phyloP scores from a whole-genome alignment of 2,329 filamentous ascomycete species.

The Phoma sp. region DNA sequence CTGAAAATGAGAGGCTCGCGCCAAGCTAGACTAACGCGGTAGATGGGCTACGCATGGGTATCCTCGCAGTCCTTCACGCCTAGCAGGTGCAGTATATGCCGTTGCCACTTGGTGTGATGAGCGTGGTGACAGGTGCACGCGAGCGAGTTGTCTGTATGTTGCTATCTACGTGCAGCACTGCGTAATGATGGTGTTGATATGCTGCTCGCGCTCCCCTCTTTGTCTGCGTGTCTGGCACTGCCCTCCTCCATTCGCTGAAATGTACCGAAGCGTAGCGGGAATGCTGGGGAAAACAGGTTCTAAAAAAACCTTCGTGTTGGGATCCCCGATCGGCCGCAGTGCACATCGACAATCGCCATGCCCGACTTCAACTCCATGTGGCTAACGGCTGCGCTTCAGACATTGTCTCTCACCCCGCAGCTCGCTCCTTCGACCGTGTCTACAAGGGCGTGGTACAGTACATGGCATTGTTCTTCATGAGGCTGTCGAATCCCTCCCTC shows the following conservation, averaged over 20 bases:
- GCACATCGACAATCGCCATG: constrained; percentile 13
- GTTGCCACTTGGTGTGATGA: constrained; percentile 23
- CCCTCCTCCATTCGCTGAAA: constrained; percentile 1
- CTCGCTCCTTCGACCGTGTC: not conserved
- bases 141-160: not conserved
- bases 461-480: not conserved
- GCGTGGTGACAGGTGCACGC: not conserved
- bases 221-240: constrained; percentile 8
- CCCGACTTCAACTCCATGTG: constrained; percentile 17
- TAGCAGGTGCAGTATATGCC: constrained; percentile 20
- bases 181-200: constrained; percentile 1
- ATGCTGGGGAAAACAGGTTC: constrained; percentile 24
- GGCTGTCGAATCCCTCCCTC: not conserved
- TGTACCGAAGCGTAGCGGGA: constrained; percentile 16
- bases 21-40: constrained; percentile 35
- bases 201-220: constrained; percentile 5
- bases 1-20: constrained; percentile 37
- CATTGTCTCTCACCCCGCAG: constrained; percentile 5
- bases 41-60: constrained; percentile 31
- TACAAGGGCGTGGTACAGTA: not conserved
- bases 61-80: constrained; percentile 30
- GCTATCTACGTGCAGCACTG: not conserved
- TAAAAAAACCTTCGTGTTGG: constrained; percentile 22
- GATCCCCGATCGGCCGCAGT: constrained; percentile 25
- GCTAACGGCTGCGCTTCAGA: constrained; percentile 9